These are phyloP conservation scores for Pholiota microspora DNA, from an alignment of 768 basidiomycete species.

Conservation along the genomic window DNA sequence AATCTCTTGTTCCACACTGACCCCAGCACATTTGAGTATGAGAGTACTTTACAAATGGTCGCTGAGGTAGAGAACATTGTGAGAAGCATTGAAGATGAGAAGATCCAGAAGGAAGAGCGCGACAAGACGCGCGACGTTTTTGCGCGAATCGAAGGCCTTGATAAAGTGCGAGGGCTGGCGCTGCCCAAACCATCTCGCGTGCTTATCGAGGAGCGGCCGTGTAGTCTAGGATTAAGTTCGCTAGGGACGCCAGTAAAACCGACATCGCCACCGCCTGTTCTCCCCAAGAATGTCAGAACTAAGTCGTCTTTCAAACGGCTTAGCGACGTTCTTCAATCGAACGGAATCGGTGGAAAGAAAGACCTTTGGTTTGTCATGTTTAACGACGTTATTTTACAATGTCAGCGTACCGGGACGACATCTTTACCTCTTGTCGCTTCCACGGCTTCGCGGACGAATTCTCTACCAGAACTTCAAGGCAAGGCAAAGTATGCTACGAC, in stretches of 20 bases:
- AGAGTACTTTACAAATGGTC: constrained; percentile 94
- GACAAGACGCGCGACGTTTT: constrained; percentile 94
- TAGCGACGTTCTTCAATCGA: constrained; percentile 79
- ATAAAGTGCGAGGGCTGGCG: constrained; percentile 90
- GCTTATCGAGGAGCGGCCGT: constrained; percentile 77
- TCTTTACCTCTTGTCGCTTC: constrained; percentile 73
- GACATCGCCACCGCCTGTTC: constrained; percentile 39
- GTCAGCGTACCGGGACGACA: constrained; percentile 88
- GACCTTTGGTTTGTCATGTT: constrained; percentile 96
- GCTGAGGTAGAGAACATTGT: constrained; percentile 97
- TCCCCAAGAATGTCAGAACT: constrained; percentile 66
- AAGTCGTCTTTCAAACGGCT: constrained; percentile 88
- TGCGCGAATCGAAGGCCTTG: constrained; percentile 94
- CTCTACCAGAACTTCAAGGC: constrained; percentile 80
- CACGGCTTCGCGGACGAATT: constrained; percentile 67
- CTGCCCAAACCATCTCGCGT: constrained; percentile 87
- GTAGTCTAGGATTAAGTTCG: constrained; percentile 35
- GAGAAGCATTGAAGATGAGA: constrained; percentile 96
- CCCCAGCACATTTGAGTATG: constrained; percentile 96
- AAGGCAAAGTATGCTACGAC: constrained; percentile 84
- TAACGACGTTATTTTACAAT: constrained; percentile 92
- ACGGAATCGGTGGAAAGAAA: constrained; percentile 65
- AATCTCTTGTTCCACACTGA: constrained; percentile 97
- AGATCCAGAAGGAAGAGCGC: constrained; percentile 93
- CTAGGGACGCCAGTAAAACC: constrained; percentile 31